Evolutionary conservation across 2,329 filamentous ascomycete genomes (phyloP).

Genomic region (Ceratocystis ficicola): DNA sequence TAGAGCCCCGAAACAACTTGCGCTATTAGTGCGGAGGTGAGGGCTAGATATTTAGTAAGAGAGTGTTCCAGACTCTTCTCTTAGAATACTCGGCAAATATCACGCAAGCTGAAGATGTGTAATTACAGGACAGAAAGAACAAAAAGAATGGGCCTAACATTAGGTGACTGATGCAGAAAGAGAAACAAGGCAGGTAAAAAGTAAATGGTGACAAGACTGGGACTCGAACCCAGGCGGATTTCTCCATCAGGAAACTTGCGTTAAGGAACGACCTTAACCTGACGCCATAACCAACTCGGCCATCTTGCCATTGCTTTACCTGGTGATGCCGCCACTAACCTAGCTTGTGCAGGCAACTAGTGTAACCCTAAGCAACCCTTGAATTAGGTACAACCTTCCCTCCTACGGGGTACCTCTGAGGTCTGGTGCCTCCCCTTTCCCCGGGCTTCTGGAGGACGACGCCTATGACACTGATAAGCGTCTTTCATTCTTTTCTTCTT

Average conservation of each 20-base stretch:
- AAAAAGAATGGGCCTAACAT: background rate
- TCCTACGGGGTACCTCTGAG: too few relatives aligned
- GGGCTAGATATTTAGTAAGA: background rate
- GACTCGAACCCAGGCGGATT: slow-evolving; percentile 22
- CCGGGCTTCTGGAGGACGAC: too few relatives aligned
- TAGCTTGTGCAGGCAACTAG: too few relatives aligned
- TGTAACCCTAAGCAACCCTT: too few relatives aligned
- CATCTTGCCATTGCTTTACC: slow-evolving; percentile 26
- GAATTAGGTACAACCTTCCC: too few relatives aligned
- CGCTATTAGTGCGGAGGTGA: slow-evolving; percentile 1
- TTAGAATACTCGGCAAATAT: background rate
- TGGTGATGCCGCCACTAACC: too few relatives aligned
- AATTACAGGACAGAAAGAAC: background rate
- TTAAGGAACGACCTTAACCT: slow-evolving; percentile 28
- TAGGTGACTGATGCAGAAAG: background rate
- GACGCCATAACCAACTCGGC: slow-evolving; percentile 31
- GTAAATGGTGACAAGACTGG: slow-evolving; percentile 20
- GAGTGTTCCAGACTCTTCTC: slow-evolving; percentile 1
- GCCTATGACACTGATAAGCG: too few relatives aligned
- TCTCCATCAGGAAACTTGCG: slow-evolving; percentile 23
- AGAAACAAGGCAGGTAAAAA: background rate
- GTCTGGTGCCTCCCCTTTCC: too few relatives aligned
- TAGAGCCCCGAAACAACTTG: background rate
- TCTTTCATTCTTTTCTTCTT: too few relatives aligned
- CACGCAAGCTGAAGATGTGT: background rate